Evolutionary conservation across 2,329 filamentous ascomycete species (phyloP).

Genomic region (Fusarium ramigenum): DNA sequence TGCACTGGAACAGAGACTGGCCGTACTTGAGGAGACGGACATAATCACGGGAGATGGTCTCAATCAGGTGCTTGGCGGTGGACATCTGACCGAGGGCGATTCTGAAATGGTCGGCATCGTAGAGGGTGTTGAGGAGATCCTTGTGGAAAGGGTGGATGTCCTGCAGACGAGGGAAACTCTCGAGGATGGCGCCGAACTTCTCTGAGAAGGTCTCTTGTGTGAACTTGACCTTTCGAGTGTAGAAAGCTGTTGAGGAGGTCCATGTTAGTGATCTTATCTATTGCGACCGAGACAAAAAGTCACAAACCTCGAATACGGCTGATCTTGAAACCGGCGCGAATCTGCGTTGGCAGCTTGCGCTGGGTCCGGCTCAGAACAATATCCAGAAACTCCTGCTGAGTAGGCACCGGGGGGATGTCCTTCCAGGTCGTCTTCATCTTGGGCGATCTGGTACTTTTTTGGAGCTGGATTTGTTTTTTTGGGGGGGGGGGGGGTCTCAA

Average conservation of each 20-base stretch:
- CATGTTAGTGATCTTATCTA: constrained; percentile 12
- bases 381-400: constrained; percentile 94
- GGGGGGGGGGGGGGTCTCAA: constrained; percentile 3
- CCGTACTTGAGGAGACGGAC: constrained; percentile 93
- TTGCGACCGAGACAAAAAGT: not conserved
- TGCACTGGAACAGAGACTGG: constrained; percentile 97
- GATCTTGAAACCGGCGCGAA: constrained; percentile 93
- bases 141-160: constrained; percentile 96
- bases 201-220: constrained; percentile 97
- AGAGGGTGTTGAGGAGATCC: constrained; percentile 90
- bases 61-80: constrained; percentile 94
- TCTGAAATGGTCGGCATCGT: constrained; percentile 97
- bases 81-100: constrained; percentile 96
- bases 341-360: constrained; percentile 92
- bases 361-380: constrained; percentile 96
- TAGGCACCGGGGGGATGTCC: constrained; percentile 88
- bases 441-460: constrained; percentile 47
- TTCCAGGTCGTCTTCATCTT: constrained; percentile 73
- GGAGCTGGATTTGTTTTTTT: constrained; percentile 7
- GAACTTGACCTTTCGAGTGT: constrained; percentile 98
- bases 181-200: constrained; percentile 89
- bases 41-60: constrained; percentile 96
- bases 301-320: constrained; percentile 78
- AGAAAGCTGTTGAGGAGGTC: constrained; percentile 71
- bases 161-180: constrained; percentile 90